Evolutionary conservation across 352 stramenopile genomes (phyloP).

Genomic region (Globisporangium cystogenes): DNA sequence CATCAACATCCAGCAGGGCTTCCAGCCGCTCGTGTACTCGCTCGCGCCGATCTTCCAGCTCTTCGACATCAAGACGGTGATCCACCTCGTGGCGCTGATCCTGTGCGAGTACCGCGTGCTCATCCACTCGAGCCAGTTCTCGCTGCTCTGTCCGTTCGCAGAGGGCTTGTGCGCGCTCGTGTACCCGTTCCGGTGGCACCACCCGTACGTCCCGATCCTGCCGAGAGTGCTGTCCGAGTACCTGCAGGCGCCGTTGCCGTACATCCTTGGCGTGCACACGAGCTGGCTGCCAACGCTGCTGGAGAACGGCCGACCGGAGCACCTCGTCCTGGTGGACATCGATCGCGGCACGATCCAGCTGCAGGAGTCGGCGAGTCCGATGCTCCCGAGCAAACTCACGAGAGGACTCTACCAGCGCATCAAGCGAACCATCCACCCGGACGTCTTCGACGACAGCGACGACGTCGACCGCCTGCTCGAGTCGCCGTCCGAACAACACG

Average conservation of each 20-base stretch:
- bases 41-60: slow-evolving; percentile 61
- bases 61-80: slow-evolving; percentile 69
- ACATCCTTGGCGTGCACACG: slow-evolving; percentile 76
- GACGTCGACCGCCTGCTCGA: neutral
- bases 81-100: slow-evolving; percentile 59
- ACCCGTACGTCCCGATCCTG: slow-evolving; percentile 81
- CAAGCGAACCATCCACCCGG: slow-evolving; percentile 44
- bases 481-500: neutral
- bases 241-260: slow-evolving; percentile 74
- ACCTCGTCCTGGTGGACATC: slow-evolving; percentile 79
- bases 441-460: slow-evolving; percentile 15
- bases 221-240: slow-evolving; percentile 80
- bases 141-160: slow-evolving; percentile 62
- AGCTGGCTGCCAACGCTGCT: slow-evolving; percentile 61
- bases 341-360: slow-evolving; percentile 62
- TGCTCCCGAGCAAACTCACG: slow-evolving; percentile 51
- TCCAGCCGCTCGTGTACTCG: slow-evolving; percentile 70
- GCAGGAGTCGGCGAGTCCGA: slow-evolving; percentile 41
- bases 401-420: slow-evolving; percentile 40
- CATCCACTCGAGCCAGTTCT: slow-evolving; percentile 72
- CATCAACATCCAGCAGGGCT: slow-evolving; percentile 39
- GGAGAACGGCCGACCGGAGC: slow-evolving; percentile 64
- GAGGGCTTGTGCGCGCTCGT: slow-evolving; percentile 75
- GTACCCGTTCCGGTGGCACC: slow-evolving; percentile 84
- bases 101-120: slow-evolving; percentile 79